Evolutionary conservation across 2,329 filamentous ascomycete species (phyloP), one percentile per base, ranked within the genome.

Genomic region (Cordyceps tenuipes): DNA sequence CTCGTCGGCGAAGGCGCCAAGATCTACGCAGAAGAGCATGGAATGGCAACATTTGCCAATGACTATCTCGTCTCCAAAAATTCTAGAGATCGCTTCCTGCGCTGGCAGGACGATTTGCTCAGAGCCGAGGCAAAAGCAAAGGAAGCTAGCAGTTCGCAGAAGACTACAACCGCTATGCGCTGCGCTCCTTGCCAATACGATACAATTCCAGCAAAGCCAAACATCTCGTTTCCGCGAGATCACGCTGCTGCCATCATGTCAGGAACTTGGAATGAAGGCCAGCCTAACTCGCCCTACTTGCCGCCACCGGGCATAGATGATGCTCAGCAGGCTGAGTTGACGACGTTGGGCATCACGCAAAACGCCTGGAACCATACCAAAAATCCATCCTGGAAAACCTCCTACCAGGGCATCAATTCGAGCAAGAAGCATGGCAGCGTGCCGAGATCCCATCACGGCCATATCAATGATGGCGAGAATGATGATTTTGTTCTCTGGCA

Each of bases 1-100:
- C 82, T 99, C 1, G 89, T 96, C 12, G 90, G 91, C 39, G 80
- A 89, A 65, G 94, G 94, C 12, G 94, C 94, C 17, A 87, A 83
- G 48, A 83, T 88, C n/a, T 99, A 95, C 73, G 94, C 93, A 0
- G 83, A 83, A 62, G 86, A 93, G 62, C 83, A 91, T 65, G 87
- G 89, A 9, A 84, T 97, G 70, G 76, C 82, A 0, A 78, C 90
- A 12, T 79, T 91, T n/a, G 81, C 85, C 6, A 86, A 91, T 66
- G 88, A 94, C 48, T 80, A 79, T 48, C 78, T 99, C 19, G 80
- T 97, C n/a, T 95, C 93, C 3, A 85, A 82, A 57, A 88, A 85
- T 64, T 89, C 94, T 19, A 80, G 81, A 63, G 88, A 94, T 61
- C 86, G 94, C 47, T 97, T 88, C 77, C 69, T 84, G 49, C 84